Evolutionary conservation across 73 alveolate species (phyloP).

Genomic region (Paramecium bursaria): DNA sequence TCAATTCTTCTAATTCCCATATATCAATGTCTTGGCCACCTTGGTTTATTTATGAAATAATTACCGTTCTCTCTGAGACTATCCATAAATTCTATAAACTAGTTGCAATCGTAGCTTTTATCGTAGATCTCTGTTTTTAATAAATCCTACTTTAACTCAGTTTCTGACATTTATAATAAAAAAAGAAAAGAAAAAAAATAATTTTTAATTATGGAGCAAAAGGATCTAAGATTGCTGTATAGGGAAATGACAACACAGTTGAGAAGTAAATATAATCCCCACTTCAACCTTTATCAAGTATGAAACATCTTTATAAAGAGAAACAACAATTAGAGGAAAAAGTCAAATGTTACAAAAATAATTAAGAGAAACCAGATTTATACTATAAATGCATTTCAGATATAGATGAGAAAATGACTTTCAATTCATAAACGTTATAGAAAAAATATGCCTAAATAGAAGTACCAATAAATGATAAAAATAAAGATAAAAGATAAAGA

Average conservation of each 20-base stretch:
- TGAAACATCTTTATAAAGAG: background rate
- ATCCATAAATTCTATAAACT: conserved; percentile 23
- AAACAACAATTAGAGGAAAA: conserved; percentile 30
- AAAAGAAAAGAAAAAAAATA: too few relatives aligned
- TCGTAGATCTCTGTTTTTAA: conserved; percentile 41
- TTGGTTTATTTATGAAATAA: background rate
- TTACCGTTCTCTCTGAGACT: conserved; percentile 2
- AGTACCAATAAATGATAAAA: too few relatives aligned
- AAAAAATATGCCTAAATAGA: conserved; percentile 25
- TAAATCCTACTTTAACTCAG: background rate
- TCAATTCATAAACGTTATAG: conserved; percentile 6
- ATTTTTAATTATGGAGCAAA: conserved; percentile 13
- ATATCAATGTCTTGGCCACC: conserved; percentile 47
- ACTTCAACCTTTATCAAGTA: conserved; percentile 28
- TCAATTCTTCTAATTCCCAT: conserved; percentile 29
- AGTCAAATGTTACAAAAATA: background rate
- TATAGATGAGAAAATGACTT: conserved; percentile 16
- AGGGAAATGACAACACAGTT: background rate
- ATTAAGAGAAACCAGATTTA: background rate
- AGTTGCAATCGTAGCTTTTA: conserved; percentile 36
- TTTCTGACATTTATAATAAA: background rate
- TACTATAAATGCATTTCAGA: conserved; percentile 35
- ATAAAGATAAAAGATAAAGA: conserved; percentile 41
- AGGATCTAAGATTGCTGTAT: conserved; percentile 25
- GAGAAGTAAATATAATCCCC: conserved; percentile 4